Percentiles rank a stretch among this genome's conserved stretches.
Evolutionary conservation across 768 basidiomycete species (phyloP).

Genomic region (Agaricus blazei): DNA sequence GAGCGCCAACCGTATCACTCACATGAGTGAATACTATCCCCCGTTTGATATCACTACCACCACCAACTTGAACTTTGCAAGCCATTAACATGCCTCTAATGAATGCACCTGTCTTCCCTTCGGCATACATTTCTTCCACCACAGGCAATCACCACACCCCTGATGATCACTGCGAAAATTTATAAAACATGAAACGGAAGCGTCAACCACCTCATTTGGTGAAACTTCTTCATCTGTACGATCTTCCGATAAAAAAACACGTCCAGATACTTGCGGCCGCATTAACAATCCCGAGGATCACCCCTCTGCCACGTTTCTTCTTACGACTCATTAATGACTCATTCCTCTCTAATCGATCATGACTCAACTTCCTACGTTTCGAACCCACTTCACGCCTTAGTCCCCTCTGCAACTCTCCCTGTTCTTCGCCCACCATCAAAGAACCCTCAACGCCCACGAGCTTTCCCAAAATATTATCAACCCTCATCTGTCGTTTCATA

Average conservation of each 20-base stretch:
- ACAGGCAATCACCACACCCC: slow-evolving; percentile 18
- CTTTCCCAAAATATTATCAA: neutral
- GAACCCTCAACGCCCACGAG: neutral
- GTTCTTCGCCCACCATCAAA: neutral
- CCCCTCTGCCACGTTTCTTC: too few relatives aligned
- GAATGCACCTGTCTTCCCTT: slow-evolving; percentile 31
- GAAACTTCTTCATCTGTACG: neutral
- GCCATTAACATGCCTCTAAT: slow-evolving; percentile 36
- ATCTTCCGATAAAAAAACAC: too few relatives aligned
- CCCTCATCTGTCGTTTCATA: slow-evolving; percentile 39
- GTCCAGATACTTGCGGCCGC: too few relatives aligned
- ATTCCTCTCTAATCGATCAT: too few relatives aligned
- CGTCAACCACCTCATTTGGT: slow-evolving; percentile 12
- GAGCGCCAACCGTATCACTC: slow-evolving; percentile 4
- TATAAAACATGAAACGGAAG: slow-evolving; percentile 25
- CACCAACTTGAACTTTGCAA: slow-evolving; percentile 35
- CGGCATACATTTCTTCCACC: slow-evolving; percentile 28
- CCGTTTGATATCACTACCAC: slow-evolving; percentile 13
- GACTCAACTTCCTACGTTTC: neutral
- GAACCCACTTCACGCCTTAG: neutral
- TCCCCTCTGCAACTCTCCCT: too few relatives aligned
- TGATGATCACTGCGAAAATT: neutral
- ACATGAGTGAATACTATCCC: slow-evolving; percentile 37
- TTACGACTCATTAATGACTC: too few relatives aligned
- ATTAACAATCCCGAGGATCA: too few relatives aligned